Percentiles rank a stretch among this genome's conserved stretches.
Evolutionary conservation across 2,329 filamentous ascomycete genomes (phyloP).

Genomic region (Colletotrichum cereale): DNA sequence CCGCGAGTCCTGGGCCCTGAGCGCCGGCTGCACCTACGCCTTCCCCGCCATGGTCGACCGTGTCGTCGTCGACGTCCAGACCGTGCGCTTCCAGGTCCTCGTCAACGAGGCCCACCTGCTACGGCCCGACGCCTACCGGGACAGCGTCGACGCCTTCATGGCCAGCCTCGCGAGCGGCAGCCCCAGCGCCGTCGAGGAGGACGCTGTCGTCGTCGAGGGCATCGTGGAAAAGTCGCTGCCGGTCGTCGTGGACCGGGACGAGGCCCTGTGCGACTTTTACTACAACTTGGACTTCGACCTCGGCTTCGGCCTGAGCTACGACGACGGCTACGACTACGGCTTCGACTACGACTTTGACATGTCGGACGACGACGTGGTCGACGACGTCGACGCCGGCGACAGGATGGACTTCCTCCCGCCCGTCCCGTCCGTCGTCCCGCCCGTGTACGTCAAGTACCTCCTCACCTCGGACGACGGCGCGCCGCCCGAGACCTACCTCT

Average conservation of each 20-base stretch:
- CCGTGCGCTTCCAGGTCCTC: constrained; percentile 54
- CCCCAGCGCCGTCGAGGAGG: constrained; percentile 1
- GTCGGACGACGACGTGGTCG: constrained; percentile 18
- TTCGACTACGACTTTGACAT: constrained; percentile 2
- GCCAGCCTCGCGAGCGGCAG: constrained; percentile 7
- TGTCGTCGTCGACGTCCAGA: constrained; percentile 55
- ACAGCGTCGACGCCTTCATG: constrained; percentile 51
- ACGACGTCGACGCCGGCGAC: constrained; percentile 18
- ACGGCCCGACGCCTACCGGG: constrained; percentile 50
- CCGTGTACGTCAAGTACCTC: constrained; percentile 53
- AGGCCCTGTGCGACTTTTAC: constrained; percentile 24
- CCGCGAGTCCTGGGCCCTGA: constrained; percentile 53
- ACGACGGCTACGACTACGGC: constrained; percentile 8
- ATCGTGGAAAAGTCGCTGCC: not conserved
- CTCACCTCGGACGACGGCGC: constrained; percentile 47
- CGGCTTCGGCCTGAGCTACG: constrained; percentile 27
- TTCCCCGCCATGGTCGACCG: constrained; percentile 51
- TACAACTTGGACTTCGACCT: constrained; percentile 36
- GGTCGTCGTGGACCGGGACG: not conserved
- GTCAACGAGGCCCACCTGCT: constrained; percentile 51
- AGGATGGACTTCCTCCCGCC: constrained; percentile 20
- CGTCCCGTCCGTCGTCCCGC: constrained; percentile 42
- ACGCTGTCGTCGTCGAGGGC: not conserved
- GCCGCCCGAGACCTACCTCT: constrained; percentile 54
- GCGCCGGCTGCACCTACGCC: constrained; percentile 48